phyloP scores from a whole-genome alignment of 108 stramenopile genomes.

The Nannochloropsis salina region DNA sequence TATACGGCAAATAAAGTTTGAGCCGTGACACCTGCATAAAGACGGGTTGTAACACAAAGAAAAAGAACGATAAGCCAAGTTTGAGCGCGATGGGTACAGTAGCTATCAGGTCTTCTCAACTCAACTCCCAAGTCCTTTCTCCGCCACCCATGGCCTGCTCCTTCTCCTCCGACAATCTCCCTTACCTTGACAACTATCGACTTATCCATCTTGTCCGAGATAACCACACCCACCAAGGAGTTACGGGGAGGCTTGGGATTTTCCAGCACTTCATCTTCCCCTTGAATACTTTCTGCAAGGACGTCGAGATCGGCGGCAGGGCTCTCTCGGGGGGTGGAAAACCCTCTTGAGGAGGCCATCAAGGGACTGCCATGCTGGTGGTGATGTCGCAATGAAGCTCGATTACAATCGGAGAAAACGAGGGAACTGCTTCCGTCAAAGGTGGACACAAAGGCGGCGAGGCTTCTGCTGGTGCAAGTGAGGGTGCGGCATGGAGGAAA shows the following conservation, averaged over 20 bases:
- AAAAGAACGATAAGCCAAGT: too few relatives aligned
- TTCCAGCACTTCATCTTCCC: not conserved
- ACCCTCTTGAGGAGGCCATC: not conserved
- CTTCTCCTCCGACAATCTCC: too few relatives aligned
- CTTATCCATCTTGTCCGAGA: not conserved
- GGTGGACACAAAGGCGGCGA: not conserved
- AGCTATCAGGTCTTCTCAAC: too few relatives aligned
- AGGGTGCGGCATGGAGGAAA: not conserved
- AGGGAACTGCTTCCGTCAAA: not conserved
- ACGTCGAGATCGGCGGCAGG: not conserved
- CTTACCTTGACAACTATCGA: not conserved
- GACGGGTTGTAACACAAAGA: too few relatives aligned
- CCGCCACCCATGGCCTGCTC: too few relatives aligned
- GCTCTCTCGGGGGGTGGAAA: not conserved
- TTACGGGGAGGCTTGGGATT: not conserved
- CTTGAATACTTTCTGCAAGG: not conserved
- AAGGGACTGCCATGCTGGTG: not conserved
- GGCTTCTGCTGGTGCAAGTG: slow-evolving; percentile 1
- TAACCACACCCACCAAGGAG: not conserved
- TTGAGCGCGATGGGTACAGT: too few relatives aligned
- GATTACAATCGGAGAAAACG: not conserved
- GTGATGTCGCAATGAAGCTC: not conserved
- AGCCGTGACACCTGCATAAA: not conserved
- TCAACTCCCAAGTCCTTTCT: too few relatives aligned
- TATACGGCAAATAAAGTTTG: not conserved